Base-by-base conservation (phyloP, 345 rosid genomes). In the Linum tenue region DNA sequence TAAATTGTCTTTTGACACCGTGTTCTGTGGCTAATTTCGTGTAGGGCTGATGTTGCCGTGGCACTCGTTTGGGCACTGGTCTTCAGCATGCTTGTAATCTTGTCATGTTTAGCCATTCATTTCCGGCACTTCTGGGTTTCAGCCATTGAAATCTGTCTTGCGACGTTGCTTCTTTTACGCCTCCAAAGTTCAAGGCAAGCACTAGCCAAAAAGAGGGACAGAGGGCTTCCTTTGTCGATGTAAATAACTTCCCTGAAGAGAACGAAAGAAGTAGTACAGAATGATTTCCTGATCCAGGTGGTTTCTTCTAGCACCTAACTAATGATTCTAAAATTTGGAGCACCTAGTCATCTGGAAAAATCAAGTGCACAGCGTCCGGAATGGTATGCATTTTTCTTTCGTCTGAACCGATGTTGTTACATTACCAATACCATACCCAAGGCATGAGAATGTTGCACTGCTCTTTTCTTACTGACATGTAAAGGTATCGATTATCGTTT, bases 221-320 rank as follows among this genome's bases (percentile, higher is more conserved):
- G 76, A 55, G 76, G 80, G 69, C 56, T 82, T 64, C 86, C 86
- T 11, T 74, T 80, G 79, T 80, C 86, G 48, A 73, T 75, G 86
- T 84, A 73, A 77, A 31, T 22, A 22, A 22, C 31, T 57, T 15
- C 16, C 65, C 40, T 44, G 3, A 2, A 6, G 60, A 59, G 59
- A 22, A 22, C 31, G 31, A 22, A 12, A 43, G 11, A 62, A 56
- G 55, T 60, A 64, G 37, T 70, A 56, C 44, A 64, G 61, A 48
- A n/a, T 39, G 37, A 15, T 51, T 62, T 60, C 31, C 60, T 61
- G 51, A 65, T 57, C 67, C 55, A 50, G 56, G 31, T 0, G 43
- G 11, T 56, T 16, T 5, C 11, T 9, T 39, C 39, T 63, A 22
- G 12, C 60, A 44, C 48, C 56, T 44, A 4, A 12, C 39, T 42